Evolutionary conservation across 2,329 filamentous ascomycete species (phyloP).

Genomic region (Aspergillus nomiae): DNA sequence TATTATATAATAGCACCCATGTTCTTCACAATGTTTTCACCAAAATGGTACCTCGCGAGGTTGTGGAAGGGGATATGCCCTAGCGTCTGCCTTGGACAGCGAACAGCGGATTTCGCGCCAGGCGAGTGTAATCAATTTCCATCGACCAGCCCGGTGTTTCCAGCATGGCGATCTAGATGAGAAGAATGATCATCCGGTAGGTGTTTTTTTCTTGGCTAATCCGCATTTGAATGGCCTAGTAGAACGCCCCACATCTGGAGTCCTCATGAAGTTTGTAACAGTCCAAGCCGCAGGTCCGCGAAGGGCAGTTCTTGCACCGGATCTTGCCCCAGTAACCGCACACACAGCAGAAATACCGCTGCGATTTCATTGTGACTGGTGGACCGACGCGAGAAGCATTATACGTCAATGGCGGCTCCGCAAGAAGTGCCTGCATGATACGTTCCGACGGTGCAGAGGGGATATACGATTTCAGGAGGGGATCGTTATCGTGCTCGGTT

Average conservation of each 20-base stretch:
- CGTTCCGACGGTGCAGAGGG: constrained; percentile 47
- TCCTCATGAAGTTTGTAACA: constrained; percentile 53
- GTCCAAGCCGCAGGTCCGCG: constrained; percentile 49
- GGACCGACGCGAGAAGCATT: constrained; percentile 47
- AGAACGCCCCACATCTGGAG: constrained; percentile 48
- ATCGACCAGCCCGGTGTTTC: background rate
- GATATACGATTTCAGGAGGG: constrained; percentile 45
- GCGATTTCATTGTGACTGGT: constrained; percentile 33
- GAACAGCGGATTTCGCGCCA: background rate
- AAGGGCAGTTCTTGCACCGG: constrained; percentile 50
- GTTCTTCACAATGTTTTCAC: background rate
- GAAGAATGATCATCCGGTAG: background rate
- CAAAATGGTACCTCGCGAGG: background rate
- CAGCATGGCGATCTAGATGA: background rate
- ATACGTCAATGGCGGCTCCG: constrained; percentile 51
- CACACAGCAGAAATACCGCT: constrained; percentile 49
- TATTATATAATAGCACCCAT: background rate
- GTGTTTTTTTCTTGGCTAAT: background rate
- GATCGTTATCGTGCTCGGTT: constrained; percentile 43
- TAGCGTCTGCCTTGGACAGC: background rate
- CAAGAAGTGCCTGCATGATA: constrained; percentile 47
- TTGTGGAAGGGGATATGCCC: background rate
- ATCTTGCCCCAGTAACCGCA: constrained; percentile 56
- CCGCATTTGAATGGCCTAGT: constrained; percentile 17
- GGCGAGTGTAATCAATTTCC: background rate